phyloP scores from a whole-genome alignment of 2,329 filamentous ascomycete genomes.

The Aspergillus intermedius region DNA sequence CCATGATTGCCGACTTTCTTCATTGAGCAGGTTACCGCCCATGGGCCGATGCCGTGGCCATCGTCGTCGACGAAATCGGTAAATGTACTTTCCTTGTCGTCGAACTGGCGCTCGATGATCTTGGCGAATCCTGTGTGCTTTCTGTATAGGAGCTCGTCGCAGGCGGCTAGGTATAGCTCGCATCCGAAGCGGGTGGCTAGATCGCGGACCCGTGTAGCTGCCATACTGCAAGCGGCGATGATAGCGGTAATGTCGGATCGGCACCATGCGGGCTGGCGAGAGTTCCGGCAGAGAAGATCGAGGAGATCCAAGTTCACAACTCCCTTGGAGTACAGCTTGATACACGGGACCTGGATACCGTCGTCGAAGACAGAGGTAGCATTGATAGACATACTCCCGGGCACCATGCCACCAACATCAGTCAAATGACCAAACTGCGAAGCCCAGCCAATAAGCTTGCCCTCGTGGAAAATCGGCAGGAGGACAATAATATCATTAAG shows the following conservation, averaged over 20 bases:
- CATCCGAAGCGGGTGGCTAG: slow-evolving; percentile 41
- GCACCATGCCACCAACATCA: slow-evolving; percentile 42
- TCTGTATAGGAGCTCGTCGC: slow-evolving; percentile 39
- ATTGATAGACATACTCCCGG: slow-evolving; percentile 47
- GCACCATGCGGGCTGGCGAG: slow-evolving; percentile 45
- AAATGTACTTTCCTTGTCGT: slow-evolving; percentile 37
- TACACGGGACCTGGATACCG: slow-evolving; percentile 45
- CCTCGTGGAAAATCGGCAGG: slow-evolving; percentile 42
- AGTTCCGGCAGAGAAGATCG: slow-evolving; percentile 44
- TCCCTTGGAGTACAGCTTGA: slow-evolving; percentile 43
- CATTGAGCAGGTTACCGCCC: slow-evolving; percentile 45
- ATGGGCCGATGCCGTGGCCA: slow-evolving; percentile 41
- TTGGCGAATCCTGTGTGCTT: slow-evolving; percentile 41
- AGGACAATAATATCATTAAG: slow-evolving; percentile 47
- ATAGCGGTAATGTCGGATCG: slow-evolving; percentile 44
- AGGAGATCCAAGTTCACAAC: slow-evolving; percentile 41
- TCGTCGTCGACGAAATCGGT: slow-evolving; percentile 48
- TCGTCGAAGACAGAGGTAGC: slow-evolving; percentile 45
- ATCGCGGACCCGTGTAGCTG: slow-evolving; percentile 40
- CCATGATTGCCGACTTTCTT: slow-evolving; percentile 36
- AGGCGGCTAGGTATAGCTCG: slow-evolving; percentile 42
- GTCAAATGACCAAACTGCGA: slow-evolving; percentile 48
- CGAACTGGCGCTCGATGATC: slow-evolving; percentile 43
- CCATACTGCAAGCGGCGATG: slow-evolving; percentile 42
- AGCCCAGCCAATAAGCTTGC: slow-evolving; percentile 43